These are phyloP conservation scores for Cynanchum wilfordii DNA, from an alignment of 257 asterid genomes.

Conservation along the genomic window DNA sequence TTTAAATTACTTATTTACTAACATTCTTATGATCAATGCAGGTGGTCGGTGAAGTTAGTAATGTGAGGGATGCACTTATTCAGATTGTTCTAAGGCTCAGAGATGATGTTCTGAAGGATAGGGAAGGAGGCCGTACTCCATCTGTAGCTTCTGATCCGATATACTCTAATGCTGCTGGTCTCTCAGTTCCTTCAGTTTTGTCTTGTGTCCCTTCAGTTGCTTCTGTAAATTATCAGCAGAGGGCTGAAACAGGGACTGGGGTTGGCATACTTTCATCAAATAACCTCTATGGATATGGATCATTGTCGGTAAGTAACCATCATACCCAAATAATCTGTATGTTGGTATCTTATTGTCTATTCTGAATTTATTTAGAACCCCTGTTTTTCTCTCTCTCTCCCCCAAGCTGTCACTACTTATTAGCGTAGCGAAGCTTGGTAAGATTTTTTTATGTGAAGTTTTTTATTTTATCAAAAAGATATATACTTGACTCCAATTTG, in stretches of 20 bases:
- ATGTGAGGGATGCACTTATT: conserved; percentile 84
- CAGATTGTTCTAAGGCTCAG: conserved; percentile 87
- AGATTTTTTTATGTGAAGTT: background rate
- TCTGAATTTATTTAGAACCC: background rate
- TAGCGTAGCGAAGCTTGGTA: background rate
- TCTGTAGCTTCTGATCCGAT: conserved; percentile 57
- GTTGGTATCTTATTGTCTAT: background rate
- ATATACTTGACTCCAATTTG: background rate
- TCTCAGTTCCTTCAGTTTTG: conserved; percentile 51
- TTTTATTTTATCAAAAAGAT: background rate
- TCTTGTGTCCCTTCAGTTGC: conserved; percentile 47
- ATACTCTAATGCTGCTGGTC: conserved; percentile 48
- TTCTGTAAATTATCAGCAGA: conserved; percentile 57
- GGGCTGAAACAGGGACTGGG: conserved; percentile 61
- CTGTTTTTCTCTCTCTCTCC: background rate
- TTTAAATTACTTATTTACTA: conserved; percentile 16
- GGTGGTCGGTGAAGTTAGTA: conserved; percentile 70
- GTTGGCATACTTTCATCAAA: conserved; percentile 55
- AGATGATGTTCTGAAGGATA: conserved; percentile 70
- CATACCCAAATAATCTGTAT: background rate
- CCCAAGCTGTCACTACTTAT: background rate
- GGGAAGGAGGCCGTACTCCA: conserved; percentile 50
- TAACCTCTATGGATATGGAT: conserved; percentile 64
- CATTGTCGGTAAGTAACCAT: conserved; percentile 49
- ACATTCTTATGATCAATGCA: conserved; percentile 24